Conservation (phyloP, 805 yeast genomes). For the Nadsonia fulvescens region DNA sequence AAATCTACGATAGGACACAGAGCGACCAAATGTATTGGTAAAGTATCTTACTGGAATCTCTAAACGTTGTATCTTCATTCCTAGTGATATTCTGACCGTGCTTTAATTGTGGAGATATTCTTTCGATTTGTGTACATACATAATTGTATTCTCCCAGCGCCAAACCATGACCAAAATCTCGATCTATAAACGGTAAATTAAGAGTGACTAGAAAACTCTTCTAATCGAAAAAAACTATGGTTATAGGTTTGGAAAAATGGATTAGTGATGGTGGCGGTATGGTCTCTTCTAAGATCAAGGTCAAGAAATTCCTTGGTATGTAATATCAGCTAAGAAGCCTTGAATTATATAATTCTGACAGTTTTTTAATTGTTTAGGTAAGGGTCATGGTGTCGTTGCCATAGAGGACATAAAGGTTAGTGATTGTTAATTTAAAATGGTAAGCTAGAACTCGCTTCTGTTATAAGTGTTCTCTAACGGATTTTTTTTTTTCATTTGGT, state of each 20-base stretch:
- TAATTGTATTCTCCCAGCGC: background rate
- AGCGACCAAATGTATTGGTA: too few relatives aligned
- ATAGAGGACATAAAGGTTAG: conserved; percentile 18
- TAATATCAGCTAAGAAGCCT: too few relatives aligned
- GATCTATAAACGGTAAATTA: background rate
- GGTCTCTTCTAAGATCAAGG: conserved; percentile 15
- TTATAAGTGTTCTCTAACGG: too few relatives aligned
- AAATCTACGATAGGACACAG: conserved; percentile 1
- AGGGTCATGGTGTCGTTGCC: conserved; percentile 53
- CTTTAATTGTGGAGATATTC: background rate
- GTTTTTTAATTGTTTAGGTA: too few relatives aligned
- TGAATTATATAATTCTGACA: too few relatives aligned
- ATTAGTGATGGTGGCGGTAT: conserved; percentile 5
- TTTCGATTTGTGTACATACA: background rate
- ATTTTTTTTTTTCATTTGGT: too few relatives aligned
- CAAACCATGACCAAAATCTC: background rate
- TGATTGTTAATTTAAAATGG: too few relatives aligned
- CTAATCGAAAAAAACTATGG: conserved; percentile 1
- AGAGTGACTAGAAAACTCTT: background rate
- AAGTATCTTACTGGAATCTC: too few relatives aligned
- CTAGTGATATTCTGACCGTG: too few relatives aligned
- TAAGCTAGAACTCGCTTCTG: too few relatives aligned
- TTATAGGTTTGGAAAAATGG: conserved; percentile 5
- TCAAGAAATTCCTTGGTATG: conserved; percentile 25
- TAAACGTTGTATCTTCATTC: too few relatives aligned